Evolutionary conservation across 2,329 filamentous ascomycete genomes (phyloP).

Genomic region (Trichoderma citrinoviride): DNA sequence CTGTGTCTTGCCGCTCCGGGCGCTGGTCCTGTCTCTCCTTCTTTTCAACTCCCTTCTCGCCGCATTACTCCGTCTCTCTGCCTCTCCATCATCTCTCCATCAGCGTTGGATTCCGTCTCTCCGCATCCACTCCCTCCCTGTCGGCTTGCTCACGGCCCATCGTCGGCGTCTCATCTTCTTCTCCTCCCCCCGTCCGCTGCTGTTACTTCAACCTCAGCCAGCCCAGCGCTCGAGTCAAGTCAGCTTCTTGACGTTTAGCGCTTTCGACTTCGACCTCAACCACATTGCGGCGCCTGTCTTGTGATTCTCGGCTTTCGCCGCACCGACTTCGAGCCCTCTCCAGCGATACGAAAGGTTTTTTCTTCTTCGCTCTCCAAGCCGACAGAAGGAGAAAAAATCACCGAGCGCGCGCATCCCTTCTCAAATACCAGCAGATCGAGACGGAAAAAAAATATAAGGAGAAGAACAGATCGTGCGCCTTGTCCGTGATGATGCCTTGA

Average conservation of each 20-base stretch:
- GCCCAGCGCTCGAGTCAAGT: neutral
- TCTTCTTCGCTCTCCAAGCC: neutral
- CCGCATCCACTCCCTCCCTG: neutral
- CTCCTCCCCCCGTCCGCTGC: too few species aligned
- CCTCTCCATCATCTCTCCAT: too few species aligned
- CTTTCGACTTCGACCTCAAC: constrained; percentile 2
- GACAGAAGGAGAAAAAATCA: neutral
- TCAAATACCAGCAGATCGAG: too few species aligned
- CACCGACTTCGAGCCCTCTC: neutral
- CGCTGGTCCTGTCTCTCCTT: neutral
- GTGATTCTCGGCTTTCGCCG: neutral
- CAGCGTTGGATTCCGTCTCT: too few species aligned
- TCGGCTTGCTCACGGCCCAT: neutral
- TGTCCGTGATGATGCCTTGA: constrained; percentile 10
- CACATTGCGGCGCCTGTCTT: neutral
- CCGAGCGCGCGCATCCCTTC: neutral
- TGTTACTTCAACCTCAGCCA: neutral
- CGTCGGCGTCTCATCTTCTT: neutral
- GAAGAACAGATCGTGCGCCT: neutral
- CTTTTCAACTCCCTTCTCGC: neutral
- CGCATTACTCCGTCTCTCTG: too few species aligned
- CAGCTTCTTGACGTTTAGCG: neutral
- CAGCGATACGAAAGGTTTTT: neutral
- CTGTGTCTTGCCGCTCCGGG: neutral
- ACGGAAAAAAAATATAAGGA: too few species aligned